Evolutionary conservation across 208 protist species (phyloP).

Genomic region (Blechomonas ayalai): DNA sequence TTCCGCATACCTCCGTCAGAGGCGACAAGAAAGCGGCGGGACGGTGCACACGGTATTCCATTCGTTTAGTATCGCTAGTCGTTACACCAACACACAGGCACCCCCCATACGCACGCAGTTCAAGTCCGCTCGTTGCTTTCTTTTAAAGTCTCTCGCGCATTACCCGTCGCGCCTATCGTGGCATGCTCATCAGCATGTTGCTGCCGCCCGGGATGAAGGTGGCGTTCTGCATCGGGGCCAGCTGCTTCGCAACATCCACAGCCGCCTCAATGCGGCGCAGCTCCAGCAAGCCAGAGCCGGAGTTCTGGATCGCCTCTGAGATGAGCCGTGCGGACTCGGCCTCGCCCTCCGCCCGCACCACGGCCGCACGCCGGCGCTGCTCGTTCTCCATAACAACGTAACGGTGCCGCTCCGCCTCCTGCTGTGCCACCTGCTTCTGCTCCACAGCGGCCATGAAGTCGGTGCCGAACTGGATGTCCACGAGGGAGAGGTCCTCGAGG

Average conservation of each 20-base stretch:
- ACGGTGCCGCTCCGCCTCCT: constrained; percentile 93
- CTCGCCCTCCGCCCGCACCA: constrained; percentile 94
- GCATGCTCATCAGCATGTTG: constrained; percentile 73
- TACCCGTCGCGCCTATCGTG: not conserved
- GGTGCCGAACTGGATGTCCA: constrained; percentile 93
- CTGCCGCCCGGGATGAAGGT: constrained; percentile 69
- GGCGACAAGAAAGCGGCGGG: no score
- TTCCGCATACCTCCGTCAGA: no score
- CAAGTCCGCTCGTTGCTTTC: not conserved
- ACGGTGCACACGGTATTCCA: no score
- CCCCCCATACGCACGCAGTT: no score
- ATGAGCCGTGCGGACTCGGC: constrained; percentile 91
- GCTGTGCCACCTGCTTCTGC: constrained; percentile 97
- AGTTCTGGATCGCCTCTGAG: constrained; percentile 77
- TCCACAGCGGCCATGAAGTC: constrained; percentile 96
- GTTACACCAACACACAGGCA: no score
- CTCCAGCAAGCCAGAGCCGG: constrained; percentile 85
- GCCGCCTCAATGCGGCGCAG: constrained; percentile 95
- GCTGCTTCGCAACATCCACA: constrained; percentile 91
- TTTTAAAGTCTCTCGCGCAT: not conserved
- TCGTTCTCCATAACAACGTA: constrained; percentile 95
- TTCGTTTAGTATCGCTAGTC: no score
- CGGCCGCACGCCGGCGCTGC: constrained; percentile 89
- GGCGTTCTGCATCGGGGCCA: constrained; percentile 72
- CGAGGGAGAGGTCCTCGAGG: constrained; percentile 97